phyloP scores from a whole-genome alignment of 768 basidiomycete genomes.

The Erythrobasidium yunnanense region DNA sequence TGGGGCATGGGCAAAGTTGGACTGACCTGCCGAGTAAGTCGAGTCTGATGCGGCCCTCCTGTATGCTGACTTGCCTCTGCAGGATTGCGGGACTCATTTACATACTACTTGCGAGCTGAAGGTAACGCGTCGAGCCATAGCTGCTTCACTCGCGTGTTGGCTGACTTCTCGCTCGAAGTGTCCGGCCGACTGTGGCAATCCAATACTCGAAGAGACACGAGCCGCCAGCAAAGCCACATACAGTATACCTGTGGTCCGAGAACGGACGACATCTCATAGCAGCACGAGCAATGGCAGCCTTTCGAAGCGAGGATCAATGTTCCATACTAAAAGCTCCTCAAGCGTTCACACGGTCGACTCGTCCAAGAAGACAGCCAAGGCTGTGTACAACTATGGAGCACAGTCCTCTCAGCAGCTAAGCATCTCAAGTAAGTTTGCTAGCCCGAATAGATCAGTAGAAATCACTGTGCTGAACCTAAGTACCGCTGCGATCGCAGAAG shows the following conservation, averaged over 20 bases:
- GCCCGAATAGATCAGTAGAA: background rate
- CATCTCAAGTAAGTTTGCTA: background rate
- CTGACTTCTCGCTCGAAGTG: slow-evolving; percentile 7
- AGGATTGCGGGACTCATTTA: slow-evolving; percentile 18
- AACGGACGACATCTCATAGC: background rate
- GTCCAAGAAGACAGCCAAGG: slow-evolving; percentile 6
- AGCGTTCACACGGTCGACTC: background rate
- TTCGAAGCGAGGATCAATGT: background rate
- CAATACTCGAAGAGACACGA: background rate
- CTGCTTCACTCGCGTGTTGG: background rate
- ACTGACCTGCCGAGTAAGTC: slow-evolving; percentile 17
- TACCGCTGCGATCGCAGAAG: background rate
- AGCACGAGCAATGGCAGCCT: background rate
- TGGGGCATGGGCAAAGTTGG: slow-evolving; percentile 26
- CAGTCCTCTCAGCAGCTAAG: slow-evolving; percentile 4
- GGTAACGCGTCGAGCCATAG: background rate
- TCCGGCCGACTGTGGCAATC: slow-evolving; percentile 23
- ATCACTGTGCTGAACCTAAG: background rate
- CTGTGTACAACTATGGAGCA: slow-evolving; percentile 18
- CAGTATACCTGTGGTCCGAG: background rate
- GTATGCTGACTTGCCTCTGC: background rate
- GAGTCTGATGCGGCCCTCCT: background rate
- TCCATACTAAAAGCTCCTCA: background rate
- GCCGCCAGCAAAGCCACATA: background rate
- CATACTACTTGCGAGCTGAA: slow-evolving; percentile 14